These are phyloP conservation scores for Phalaenopsis aphrodite DNA, from an alignment of 106 monocot species.

Conservation along the genomic window DNA sequence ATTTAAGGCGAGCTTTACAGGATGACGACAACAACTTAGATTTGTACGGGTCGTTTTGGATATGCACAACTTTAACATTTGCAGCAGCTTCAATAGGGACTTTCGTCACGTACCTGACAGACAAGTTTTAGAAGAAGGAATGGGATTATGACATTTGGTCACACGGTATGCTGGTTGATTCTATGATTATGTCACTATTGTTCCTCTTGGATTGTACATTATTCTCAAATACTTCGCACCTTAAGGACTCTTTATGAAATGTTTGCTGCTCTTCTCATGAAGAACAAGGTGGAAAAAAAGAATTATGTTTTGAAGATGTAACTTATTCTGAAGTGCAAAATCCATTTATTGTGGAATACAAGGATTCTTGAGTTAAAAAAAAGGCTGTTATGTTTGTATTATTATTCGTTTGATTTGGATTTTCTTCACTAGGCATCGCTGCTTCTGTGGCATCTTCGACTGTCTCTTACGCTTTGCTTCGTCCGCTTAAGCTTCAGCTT, in stretches of 20 bases:
- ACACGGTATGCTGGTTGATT: constrained; percentile 93
- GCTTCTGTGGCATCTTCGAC: too few species aligned
- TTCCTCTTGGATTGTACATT: constrained; percentile 69
- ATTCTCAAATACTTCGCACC: constrained; percentile 93
- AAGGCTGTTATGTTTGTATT: too few species aligned
- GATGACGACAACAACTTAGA: constrained; percentile 61
- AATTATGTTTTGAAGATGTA: too few species aligned
- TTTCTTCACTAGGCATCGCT: too few species aligned
- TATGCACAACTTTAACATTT: constrained; percentile 91
- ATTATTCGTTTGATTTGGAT: too few species aligned
- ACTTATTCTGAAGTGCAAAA: too few species aligned
- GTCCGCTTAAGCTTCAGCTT: too few species aligned
- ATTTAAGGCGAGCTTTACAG: constrained; percentile 50
- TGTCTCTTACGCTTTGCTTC: too few species aligned
- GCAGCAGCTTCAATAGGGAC: constrained; percentile 88
- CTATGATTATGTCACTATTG: constrained; percentile 77
- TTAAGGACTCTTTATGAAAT: constrained; percentile 38
- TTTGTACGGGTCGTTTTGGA: constrained; percentile 92
- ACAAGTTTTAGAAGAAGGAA: constrained; percentile 79
- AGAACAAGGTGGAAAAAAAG: too few species aligned
- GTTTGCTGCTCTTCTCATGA: too few species aligned
- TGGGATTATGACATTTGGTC: constrained; percentile 89
- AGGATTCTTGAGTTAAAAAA: too few species aligned
- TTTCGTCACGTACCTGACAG: constrained; percentile 83
- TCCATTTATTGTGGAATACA: too few species aligned